Conservation (phyloP, 495 filamentous ascomycete species). For the Penicillium atrosanguineum region DNA sequence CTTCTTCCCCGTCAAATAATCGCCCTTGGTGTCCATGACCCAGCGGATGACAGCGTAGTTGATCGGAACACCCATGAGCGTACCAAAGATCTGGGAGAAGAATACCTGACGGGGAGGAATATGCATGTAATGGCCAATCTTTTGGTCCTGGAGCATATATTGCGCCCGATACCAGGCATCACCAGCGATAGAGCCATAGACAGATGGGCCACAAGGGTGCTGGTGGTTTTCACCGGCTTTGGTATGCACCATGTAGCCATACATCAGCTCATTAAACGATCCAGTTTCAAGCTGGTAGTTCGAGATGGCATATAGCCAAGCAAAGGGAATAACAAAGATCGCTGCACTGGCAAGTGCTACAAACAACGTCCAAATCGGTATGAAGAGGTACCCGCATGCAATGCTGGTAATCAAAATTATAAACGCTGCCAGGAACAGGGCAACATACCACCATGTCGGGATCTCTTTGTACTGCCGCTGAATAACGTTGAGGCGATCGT, state of each 20-base stretch:
- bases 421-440: constrained; percentile 46
- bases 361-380: constrained; percentile 56
- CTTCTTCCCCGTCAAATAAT: constrained; percentile 49
- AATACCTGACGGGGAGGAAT: constrained; percentile 44
- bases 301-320: constrained; percentile 55
- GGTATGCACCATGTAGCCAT: constrained; percentile 55
- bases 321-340: constrained; percentile 50
- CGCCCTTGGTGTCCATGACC: constrained; percentile 48
- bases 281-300: constrained; percentile 54
- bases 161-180: constrained; percentile 54
- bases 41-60: constrained; percentile 47
- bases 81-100: constrained; percentile 42
- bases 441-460: constrained; percentile 53
- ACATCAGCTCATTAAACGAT: constrained; percentile 55
- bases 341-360: constrained; percentile 50
- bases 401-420: constrained; percentile 46
- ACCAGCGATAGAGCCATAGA: constrained; percentile 51
- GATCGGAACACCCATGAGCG: constrained; percentile 41
- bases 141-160: constrained; percentile 48
- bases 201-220: constrained; percentile 51
- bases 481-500: constrained; percentile 54
- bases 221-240: constrained; percentile 37
- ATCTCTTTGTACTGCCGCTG: constrained; percentile 55
- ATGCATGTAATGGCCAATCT: constrained; percentile 49
- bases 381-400: constrained; percentile 48